Evolutionary conservation across 306 rosid genomes (phyloP), one percentile per base, ranked within the genome.

Genomic region (Vigna unguiculata): DNA sequence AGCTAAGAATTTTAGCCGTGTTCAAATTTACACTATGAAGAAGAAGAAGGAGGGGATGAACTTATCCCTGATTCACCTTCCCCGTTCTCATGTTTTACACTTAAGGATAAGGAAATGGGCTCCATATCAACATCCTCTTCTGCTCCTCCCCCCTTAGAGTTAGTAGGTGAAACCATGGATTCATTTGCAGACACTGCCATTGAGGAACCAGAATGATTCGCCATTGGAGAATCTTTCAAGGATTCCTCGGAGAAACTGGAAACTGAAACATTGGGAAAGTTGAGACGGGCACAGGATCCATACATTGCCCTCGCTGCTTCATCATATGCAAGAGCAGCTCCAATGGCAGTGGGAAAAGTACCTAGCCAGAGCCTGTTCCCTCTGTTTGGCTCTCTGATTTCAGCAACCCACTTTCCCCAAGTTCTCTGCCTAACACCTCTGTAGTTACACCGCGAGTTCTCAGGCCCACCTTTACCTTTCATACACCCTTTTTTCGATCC

Each of bases 381-480:
- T 79, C 85, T 75, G 52, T 91, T 93, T 3, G 98, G 97, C 70
- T 89, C 86, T 28, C 98, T 83, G 49, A 93, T 93, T 77, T 91
- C 97, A 10, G 96, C 86, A 80, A 93, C 97, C 98, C 97, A 93
- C 76, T 93, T 93, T 45, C 98, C 93, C 98, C 98, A 93, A 14
- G 97, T 91, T 83, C 96, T 91, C 71, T 93, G 97, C 87, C 98
- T 86, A 20, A 93, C 98, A 49, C 98, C 98, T 80, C 98, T 80
- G 85, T 81, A 93, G 81, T 88, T 91, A 82, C 97, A 93, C 28
- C 93, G 87, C 17, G 93, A 86, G 40, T 93, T 93, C 83, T 93
- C 97, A 2, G 98, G 97, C 61, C 98, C 98, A 49, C 98, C 98
- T 76, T 93, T 93, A 8, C 98, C 98, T 53, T 91, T 93, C 98